These are phyloP conservation scores for Lactifluus rugatus DNA, from an alignment of 768 basidiomycete genomes.

Conservation along the genomic window DNA sequence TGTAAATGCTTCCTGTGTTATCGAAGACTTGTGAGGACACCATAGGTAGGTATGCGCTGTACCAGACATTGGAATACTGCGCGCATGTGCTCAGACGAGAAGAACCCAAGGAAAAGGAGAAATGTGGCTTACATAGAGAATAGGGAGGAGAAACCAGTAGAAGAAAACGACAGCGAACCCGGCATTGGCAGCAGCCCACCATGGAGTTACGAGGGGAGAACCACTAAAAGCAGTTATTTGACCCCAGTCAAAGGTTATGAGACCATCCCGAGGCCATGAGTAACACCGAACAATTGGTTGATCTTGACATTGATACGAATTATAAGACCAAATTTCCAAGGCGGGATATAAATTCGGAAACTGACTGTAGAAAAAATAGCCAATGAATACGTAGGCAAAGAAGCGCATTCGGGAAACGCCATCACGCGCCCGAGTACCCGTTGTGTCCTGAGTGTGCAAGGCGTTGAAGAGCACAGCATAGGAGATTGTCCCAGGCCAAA, in stretches of 20 bases:
- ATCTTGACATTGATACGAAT: constrained; percentile 37
- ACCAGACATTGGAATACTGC: constrained; percentile 1
- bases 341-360: constrained; percentile 23
- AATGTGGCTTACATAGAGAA: too few relatives aligned
- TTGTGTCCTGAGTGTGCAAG: constrained; percentile 29
- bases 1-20: constrained; percentile 47
- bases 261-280: not conserved
- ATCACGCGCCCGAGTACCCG: constrained; percentile 34
- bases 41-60: constrained; percentile 32
- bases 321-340: not conserved
- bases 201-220: too few relatives aligned
- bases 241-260: not conserved
- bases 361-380: constrained; percentile 35
- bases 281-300: constrained; percentile 66
- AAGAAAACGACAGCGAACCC: too few relatives aligned
- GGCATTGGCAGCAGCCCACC: too few relatives aligned
- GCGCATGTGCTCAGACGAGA: not conserved
- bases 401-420: constrained; percentile 44
- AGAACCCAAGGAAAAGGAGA: not conserved
- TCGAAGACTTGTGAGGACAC: constrained; percentile 56
- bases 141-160: too few relatives aligned
- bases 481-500: constrained; percentile 37
- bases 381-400: constrained; percentile 36
- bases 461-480: constrained; percentile 39
- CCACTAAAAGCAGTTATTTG: not conserved